These are phyloP conservation scores for Cadophora malorum DNA, from an alignment of 2,329 filamentous ascomycete species.

Conservation along the genomic window DNA sequence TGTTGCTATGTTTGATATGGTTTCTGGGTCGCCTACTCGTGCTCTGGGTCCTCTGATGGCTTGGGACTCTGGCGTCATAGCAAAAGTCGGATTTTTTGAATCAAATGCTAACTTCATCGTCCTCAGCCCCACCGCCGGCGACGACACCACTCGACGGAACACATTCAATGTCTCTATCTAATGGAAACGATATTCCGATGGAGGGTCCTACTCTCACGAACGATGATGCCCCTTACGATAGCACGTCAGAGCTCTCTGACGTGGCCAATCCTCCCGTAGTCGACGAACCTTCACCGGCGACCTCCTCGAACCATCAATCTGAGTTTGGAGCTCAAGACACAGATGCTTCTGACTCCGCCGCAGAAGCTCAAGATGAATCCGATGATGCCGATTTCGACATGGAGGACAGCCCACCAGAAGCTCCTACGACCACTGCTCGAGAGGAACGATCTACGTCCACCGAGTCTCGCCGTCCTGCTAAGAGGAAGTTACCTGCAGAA, in stretches of 20 bases:
- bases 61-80: slow-evolving; percentile 33
- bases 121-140: slow-evolving; percentile 62
- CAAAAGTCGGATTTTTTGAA: slow-evolving; percentile 30
- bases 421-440: slow-evolving; percentile 53
- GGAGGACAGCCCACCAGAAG: slow-evolving; percentile 61
- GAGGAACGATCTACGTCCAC: slow-evolving; percentile 70
- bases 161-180: slow-evolving; percentile 67
- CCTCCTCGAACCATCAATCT: slow-evolving; percentile 49
- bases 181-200: slow-evolving; percentile 68
- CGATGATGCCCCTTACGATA: slow-evolving; percentile 58
- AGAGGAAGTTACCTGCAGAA: slow-evolving; percentile 73
- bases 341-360: slow-evolving; percentile 42
- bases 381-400: slow-evolving; percentile 81
- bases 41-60: slow-evolving; percentile 32
- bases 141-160: slow-evolving; percentile 67
- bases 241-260: slow-evolving; percentile 81
- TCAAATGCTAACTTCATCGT: slow-evolving; percentile 55
- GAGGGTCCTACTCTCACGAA: slow-evolving; percentile 51
- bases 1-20: slow-evolving; percentile 26
- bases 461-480: slow-evolving; percentile 71
- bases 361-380: slow-evolving; percentile 57
- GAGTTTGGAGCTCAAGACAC: slow-evolving; percentile 43
- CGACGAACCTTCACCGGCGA: slow-evolving; percentile 56
- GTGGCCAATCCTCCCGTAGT: slow-evolving; percentile 60
- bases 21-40: slow-evolving; percentile 37